Evolutionary conservation across 108 stramenopile genomes (phyloP).

Genomic region (Bacterosira constricta): DNA sequence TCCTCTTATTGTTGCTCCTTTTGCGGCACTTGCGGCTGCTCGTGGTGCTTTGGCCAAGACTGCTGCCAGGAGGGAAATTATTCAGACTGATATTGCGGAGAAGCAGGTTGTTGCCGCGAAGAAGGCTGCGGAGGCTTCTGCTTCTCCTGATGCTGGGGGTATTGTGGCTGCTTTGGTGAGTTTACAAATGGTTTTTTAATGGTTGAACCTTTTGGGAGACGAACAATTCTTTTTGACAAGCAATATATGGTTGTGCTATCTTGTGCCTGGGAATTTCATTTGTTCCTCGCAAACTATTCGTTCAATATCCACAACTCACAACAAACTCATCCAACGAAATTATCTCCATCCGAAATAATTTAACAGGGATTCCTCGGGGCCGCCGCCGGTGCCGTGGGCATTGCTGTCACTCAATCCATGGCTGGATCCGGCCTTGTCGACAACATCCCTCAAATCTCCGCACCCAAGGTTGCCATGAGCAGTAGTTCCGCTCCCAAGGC

Average conservation of each 20-base stretch:
- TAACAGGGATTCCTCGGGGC: slow-evolving; percentile 74
- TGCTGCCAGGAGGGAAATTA: slow-evolving; percentile 58
- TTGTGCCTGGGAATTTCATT: too few relatives aligned
- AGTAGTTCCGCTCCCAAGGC: slow-evolving; percentile 42
- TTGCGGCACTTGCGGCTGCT: slow-evolving; percentile 67
- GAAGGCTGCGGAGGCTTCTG: slow-evolving; percentile 57
- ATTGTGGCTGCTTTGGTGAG: slow-evolving; percentile 70
- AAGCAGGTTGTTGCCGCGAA: slow-evolving; percentile 39
- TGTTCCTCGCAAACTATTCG: too few relatives aligned
- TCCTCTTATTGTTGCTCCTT: slow-evolving; percentile 69
- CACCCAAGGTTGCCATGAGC: slow-evolving; percentile 23
- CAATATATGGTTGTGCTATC: too few relatives aligned
- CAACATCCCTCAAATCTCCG: slow-evolving; percentile 21
- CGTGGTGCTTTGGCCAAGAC: slow-evolving; percentile 64
- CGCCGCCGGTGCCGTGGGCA: slow-evolving; percentile 59
- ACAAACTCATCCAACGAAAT: too few relatives aligned
- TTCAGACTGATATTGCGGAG: slow-evolving; percentile 75
- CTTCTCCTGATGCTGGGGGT: slow-evolving; percentile 66
- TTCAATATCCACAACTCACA: too few relatives aligned
- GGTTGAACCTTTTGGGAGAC: too few relatives aligned
- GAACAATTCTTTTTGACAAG: too few relatives aligned
- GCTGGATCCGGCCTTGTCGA: slow-evolving; percentile 35
- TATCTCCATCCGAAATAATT: not conserved
- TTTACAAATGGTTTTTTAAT: slow-evolving; percentile 17
- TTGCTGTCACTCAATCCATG: slow-evolving; percentile 63